These are phyloP conservation scores for Candida hungchunana DNA, from an alignment of 805 yeast genomes.

Conservation along the genomic window DNA sequence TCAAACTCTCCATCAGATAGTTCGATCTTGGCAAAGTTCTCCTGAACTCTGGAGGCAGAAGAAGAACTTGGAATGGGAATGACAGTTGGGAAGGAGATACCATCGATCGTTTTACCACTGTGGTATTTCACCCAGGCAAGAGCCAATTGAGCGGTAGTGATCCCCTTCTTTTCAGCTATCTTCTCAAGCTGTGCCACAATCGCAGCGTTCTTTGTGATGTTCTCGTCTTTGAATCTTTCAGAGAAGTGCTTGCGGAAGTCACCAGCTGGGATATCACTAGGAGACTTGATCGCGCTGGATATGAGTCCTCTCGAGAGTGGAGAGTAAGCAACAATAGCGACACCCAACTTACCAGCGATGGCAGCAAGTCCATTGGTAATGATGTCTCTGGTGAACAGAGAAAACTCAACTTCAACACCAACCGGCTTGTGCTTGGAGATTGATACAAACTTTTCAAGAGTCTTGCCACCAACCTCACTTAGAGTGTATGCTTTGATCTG, in stretches of 20 bases:
- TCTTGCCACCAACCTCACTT: constrained; percentile 63
- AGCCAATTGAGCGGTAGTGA: constrained; percentile 63
- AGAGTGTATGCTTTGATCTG: constrained; percentile 66
- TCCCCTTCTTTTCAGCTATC: constrained; percentile 41
- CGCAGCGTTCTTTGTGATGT: constrained; percentile 49
- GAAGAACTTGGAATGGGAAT: constrained; percentile 83
- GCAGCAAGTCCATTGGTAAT: constrained; percentile 59
- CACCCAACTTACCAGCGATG: constrained; percentile 48
- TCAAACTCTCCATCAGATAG: constrained; percentile 55
- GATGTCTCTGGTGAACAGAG: constrained; percentile 63
- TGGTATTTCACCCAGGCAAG: constrained; percentile 58
- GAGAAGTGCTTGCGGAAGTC: constrained; percentile 44
- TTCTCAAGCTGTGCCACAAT: constrained; percentile 47
- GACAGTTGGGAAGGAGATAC: constrained; percentile 43
- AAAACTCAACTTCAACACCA: constrained; percentile 75
- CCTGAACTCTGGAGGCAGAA: constrained; percentile 51
- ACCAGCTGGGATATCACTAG: constrained; percentile 46
- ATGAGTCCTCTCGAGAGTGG: constrained; percentile 80
- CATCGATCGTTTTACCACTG: constrained; percentile 24
- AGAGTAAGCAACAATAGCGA: constrained; percentile 76
- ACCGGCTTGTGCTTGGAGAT: constrained; percentile 49
- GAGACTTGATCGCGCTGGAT: constrained; percentile 52
- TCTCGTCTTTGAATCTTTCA: constrained; percentile 59
- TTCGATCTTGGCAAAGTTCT: constrained; percentile 46
- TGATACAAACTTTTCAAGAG: constrained; percentile 54